Evolutionary conservation across 495 filamentous ascomycete species (phyloP), one percentile per base, ranked within the genome.

Genomic region (Ascobolus immersus): DNA sequence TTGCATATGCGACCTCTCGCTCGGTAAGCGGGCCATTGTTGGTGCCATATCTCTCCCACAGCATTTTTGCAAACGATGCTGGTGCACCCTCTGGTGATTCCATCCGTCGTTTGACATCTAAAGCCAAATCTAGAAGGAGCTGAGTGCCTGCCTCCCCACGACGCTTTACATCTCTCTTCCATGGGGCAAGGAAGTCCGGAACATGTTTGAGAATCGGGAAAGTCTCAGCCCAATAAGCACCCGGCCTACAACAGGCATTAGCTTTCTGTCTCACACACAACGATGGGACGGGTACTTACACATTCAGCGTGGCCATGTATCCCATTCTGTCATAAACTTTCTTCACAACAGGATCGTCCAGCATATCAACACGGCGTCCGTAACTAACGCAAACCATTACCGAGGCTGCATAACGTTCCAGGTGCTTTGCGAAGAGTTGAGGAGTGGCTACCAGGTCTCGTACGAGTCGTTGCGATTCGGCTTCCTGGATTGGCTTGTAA

Each of bases 381-480:
- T 71, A 73, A 2, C 60, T 65, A 32, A 73, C 63, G 35, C 64
- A 68, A 21, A 65, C 66, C 27, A 72, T 69, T 8, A 73, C 62
- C 36, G 64, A 68, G 1, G 65, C 64, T 2, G 69, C 67, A 38
- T 69, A 73, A 21, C 69, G 54, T 44, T 73, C 68, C 5, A 73
- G 52, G 28, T 69, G 64, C 49, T 64, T 68, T 28, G 65, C 66
- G 49, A 67, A 73, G 21, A 58, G 49, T 15, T 44, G 44, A 0
- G 62, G 58, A 10, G 47, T 57, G 7, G 45, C 53, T 4, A 62
- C 44, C 3, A 70, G 47, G 37, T 70, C 62, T 17, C 56, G 55
- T 2, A 61, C 56, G 5, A 71, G 39, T 35, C 57, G 51, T 34
- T 60, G 57, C 3, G 51, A 45, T 38, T 63, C 59, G 17, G 57